Conservation (phyloP, 352 stramenopile species). For the Pythium oligandrum region DNA sequence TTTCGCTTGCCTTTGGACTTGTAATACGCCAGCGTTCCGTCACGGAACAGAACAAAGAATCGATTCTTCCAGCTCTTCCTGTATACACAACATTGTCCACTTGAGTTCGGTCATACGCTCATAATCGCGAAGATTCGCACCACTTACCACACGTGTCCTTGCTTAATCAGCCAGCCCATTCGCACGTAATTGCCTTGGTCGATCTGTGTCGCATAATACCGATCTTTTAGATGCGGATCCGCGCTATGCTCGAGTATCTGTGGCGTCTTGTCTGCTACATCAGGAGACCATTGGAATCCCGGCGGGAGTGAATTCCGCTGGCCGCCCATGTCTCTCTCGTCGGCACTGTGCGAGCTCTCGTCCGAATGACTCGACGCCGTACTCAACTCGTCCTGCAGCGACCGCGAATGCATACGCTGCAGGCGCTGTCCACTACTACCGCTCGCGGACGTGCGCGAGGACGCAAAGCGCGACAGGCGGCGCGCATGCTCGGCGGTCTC, state of each 20-base stretch:
- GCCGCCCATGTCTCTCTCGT: constrained; percentile 1
- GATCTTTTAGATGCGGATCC: constrained; percentile 61
- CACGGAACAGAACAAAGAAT: constrained; percentile 81
- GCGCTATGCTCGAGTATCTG: constrained; percentile 28
- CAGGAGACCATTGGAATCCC: not conserved
- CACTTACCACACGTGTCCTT: constrained; percentile 70
- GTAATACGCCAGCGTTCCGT: constrained; percentile 83
- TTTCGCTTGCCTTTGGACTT: constrained; percentile 68
- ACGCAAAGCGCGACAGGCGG: not conserved
- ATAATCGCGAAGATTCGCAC: not conserved
- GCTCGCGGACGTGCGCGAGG: not conserved
- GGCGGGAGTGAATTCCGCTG: constrained; percentile 21
- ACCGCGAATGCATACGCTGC: constrained; percentile 15
- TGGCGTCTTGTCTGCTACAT: not conserved
- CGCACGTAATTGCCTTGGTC: constrained; percentile 72
- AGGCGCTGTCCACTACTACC: constrained; percentile 5
- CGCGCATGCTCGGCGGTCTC: not conserved
- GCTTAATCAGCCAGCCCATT: constrained; percentile 83
- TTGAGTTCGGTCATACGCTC: constrained; percentile 2
- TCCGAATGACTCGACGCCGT: constrained; percentile 16
- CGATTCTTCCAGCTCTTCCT: constrained; percentile 85
- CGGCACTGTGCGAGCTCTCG: constrained; percentile 11
- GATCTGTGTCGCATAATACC: constrained; percentile 59
- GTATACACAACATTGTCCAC: not conserved
- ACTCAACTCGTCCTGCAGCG: constrained; percentile 19